These are phyloP conservation scores for Aspergillus niger DNA, from an alignment of 2,329 filamentous ascomycete species.

Conservation along the genomic window DNA sequence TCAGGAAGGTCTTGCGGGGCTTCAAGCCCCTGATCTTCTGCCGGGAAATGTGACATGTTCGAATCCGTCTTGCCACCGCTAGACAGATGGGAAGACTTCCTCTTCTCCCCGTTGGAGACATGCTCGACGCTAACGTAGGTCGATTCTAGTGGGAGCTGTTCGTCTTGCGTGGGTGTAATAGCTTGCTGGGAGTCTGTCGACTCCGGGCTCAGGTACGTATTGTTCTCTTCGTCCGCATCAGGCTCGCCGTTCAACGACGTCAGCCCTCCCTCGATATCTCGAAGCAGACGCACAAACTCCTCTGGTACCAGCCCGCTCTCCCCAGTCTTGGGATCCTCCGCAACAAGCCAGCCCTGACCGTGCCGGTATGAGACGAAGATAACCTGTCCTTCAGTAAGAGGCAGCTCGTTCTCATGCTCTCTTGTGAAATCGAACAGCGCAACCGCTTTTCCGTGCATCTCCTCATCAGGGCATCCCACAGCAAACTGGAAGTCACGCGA, in stretches of 20 bases:
- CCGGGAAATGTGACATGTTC: slow-evolving; percentile 13
- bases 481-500: slow-evolving; percentile 93
- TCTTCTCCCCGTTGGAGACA: slow-evolving; percentile 29
- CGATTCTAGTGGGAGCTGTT: slow-evolving; percentile 16
- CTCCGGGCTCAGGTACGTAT: slow-evolving; percentile 57
- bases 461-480: slow-evolving; percentile 91
- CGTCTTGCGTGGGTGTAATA: slow-evolving; percentile 34
- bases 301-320: slow-evolving; percentile 95
- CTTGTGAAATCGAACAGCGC: slow-evolving; percentile 93
- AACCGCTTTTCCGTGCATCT: slow-evolving; percentile 95
- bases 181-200: slow-evolving; percentile 44
- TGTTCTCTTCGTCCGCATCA: slow-evolving; percentile 49
- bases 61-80: slow-evolving; percentile 48
- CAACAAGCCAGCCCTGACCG: slow-evolving; percentile 95
- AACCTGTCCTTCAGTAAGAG: slow-evolving; percentile 88
- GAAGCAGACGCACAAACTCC: slow-evolving; percentile 88
- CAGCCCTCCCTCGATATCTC: slow-evolving; percentile 90
- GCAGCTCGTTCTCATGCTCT: slow-evolving; percentile 95
- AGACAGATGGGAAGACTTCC: slow-evolving; percentile 23
- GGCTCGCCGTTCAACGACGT: slow-evolving; percentile 66
- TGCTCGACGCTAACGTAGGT: slow-evolving; percentile 13
- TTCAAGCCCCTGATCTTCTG: slow-evolving; percentile 26
- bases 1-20: slow-evolving; percentile 32
- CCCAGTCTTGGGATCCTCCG: slow-evolving; percentile 88
- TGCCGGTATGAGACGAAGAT: slow-evolving; percentile 96